These are phyloP conservation scores for Kandelia obovata DNA, from an alignment of 345 rosid genomes.

Conservation along the genomic window DNA sequence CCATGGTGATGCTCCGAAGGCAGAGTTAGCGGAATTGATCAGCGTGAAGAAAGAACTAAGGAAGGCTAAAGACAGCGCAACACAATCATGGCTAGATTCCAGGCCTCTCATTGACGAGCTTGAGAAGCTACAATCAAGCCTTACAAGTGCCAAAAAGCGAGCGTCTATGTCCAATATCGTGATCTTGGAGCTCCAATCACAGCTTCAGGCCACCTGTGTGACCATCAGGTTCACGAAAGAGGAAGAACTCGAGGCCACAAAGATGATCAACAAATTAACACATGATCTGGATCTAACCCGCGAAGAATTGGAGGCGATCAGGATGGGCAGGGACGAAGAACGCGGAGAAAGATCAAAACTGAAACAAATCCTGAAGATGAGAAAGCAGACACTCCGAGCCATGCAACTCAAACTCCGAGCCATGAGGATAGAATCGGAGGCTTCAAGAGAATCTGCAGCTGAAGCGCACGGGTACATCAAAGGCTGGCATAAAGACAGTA, in stretches of 20 bases:
- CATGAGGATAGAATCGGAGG: constrained; percentile 40
- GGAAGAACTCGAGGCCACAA: constrained; percentile 28
- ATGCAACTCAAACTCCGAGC: constrained; percentile 39
- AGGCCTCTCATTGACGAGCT: constrained; percentile 53
- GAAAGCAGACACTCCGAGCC: constrained; percentile 41
- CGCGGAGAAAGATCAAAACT: constrained; percentile 25
- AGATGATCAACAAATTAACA: constrained; percentile 20
- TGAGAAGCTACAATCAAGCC: constrained; percentile 39
- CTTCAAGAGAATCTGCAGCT: constrained; percentile 30
- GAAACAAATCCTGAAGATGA: constrained; percentile 38
- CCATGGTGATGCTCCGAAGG: constrained; percentile 12
- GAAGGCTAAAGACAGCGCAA: constrained; percentile 40
- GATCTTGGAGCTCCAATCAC: constrained; percentile 34
- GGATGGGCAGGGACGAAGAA: constrained; percentile 26
- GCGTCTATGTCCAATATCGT: constrained; percentile 28
- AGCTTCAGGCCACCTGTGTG: constrained; percentile 26
- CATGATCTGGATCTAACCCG: constrained; percentile 19
- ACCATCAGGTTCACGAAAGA: constrained; percentile 26
- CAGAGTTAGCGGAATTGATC: constrained; percentile 30
- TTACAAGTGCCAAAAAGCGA: constrained; percentile 31
- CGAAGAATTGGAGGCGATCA: constrained; percentile 25
- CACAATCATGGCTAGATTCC: constrained; percentile 56
- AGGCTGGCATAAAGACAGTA: constrained; percentile 17
- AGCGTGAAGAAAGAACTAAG: constrained; percentile 32
- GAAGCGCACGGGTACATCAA: constrained; percentile 24